Evolutionary conservation across 2,329 filamentous ascomycete species (phyloP), one percentile per base, ranked within the genome.

Genomic region (Sporothrix mexicana): DNA sequence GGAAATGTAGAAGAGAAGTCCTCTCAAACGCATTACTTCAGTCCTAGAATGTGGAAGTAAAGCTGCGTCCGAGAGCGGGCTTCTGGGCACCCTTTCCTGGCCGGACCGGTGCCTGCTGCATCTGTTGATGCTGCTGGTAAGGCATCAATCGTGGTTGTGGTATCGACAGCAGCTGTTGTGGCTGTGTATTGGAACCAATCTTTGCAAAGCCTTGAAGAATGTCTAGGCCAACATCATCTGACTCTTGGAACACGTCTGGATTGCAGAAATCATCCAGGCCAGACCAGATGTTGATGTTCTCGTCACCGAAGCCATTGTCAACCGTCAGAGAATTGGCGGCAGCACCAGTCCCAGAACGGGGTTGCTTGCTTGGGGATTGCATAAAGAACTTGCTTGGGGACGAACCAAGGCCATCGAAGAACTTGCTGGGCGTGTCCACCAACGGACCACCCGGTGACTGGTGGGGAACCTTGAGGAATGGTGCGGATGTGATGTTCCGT

Each of bases 151-250:
- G 75, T 59, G 82, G 81, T 76, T 83, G 84, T 78, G 79, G 78
- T 15, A 53, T 61, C 9, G 55, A 59, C 67, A 76, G 75, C 25
- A 75, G 70, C 30, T 76, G 72, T 72, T 76, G 76, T 75, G 73
- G 79, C 72, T 72, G 77, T 59, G 74, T 82, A 75, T 79, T 83
- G 62, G 84, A 83, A 64, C 92, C 92, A 79, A 94, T 94, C 82
- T 91, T 92, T 79, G 91, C 88, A 77, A 94, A 94, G 10, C 91
- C 91, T 78, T 93, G 90, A 62, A 92, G 86, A 76, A 94, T 91
- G 77, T 94, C 92, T 69, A 94, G 86, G 1, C 87, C 88, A 15
- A 84, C 85, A 59, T 91, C 89, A 73, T 88, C 85, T 2, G 83
- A 83, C 55, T 90, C 88, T 74, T 91, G 89, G 69, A 89, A 83